Percentiles rank a stretch among this genome's conserved stretches.
phyloP scores from a whole-genome alignment of 192 early-diverging fungal genomes.

The Kappamyces sp. region DNA sequence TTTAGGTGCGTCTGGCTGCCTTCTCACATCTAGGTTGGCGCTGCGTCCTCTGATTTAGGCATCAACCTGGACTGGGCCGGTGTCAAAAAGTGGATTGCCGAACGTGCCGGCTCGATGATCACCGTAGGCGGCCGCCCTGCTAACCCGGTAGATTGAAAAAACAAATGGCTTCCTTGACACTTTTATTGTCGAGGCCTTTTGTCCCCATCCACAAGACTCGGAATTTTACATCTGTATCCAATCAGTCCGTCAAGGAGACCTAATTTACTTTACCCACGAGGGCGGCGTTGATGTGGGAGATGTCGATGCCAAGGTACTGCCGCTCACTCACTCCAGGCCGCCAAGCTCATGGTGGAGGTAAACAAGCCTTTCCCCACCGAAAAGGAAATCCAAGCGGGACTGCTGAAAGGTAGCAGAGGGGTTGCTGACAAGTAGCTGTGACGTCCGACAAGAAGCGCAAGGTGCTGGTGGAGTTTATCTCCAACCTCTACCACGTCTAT shows the following conservation, averaged over 20 bases:
- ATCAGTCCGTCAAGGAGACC: constrained; percentile 89
- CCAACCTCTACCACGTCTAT: constrained; percentile 91
- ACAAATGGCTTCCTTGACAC: constrained; percentile 85
- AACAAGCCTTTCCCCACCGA: constrained; percentile 66
- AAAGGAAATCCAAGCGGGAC: constrained; percentile 54
- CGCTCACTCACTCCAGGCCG: no score
- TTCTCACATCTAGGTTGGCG: no score
- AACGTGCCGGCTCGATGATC: constrained; percentile 81
- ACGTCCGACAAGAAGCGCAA: constrained; percentile 35
- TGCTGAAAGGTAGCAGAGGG: constrained; percentile 40
- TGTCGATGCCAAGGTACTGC: constrained; percentile 91
- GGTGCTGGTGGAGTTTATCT: constrained; percentile 85
- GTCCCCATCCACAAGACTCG: constrained; percentile 82
- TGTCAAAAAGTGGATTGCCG: constrained; percentile 84
- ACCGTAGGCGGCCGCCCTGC: constrained; percentile 44
- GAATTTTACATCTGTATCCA: constrained; percentile 99
- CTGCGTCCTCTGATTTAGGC: constrained; percentile 20
- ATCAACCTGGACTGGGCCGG: constrained; percentile 87
- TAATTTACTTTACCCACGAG: constrained; percentile 96
- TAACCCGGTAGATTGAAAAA: constrained; percentile 59
- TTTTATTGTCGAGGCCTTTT: constrained; percentile 92
- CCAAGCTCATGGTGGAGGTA: constrained; percentile 75
- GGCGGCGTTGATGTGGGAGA: constrained; percentile 98
- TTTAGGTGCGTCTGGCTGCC: constrained; percentile 25
- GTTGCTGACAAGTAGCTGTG: neutral